Evolutionary conservation across 108 stramenopile species (phyloP), one percentile per base, ranked within the genome.

Genomic region (Chaetoceros muelleri): DNA sequence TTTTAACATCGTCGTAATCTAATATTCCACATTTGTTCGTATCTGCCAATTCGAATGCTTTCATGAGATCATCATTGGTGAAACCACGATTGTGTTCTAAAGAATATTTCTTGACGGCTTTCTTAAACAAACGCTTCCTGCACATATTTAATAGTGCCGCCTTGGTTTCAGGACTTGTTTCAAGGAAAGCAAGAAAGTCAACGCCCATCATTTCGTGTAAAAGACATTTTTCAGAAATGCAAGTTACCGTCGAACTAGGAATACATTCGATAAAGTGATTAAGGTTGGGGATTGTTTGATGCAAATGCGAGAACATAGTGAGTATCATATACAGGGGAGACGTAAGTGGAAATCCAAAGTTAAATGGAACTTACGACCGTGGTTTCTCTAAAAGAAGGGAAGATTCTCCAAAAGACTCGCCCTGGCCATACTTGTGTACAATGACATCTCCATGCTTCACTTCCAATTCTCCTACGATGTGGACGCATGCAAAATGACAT

Each of bases 381-480:
- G 78, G 75, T 26, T 73, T 67, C 24, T 70, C 60, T 56, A 82
- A 80, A 3, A 86, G 55, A 0, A 82, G 64, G 24, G 80, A 81
- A 1, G 78, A 79, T 59, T 82, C 81, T 30, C 85, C 85, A 62
- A 86, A 86, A 22, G 77, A 76, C 26, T 85, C 84, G 10, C 84
- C 84, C 3, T 55, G 30, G 2, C 52, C 23, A 53, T 79, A 79
- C 29, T 55, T 70, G 54, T 85, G 84, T 26, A 81, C 69, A 8
- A 46, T 29, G 30, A 55, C 57, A 1, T 53, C 70, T 7, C 64
- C 67, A 57, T 78, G 80, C 25, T 66, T 48, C 2, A 85, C 84
- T 56, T 80, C 70, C 13, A 85, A 55, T 46, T 58, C 60, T n/a
- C n/a, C n/a, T n/a, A n/a, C n/a, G n/a, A n/a, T n/a, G n/a, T n/a